These are phyloP conservation scores for Trichocomaceae sp. DNA, from an alignment of 2,329 filamentous ascomycete genomes.

Conservation along the genomic window DNA sequence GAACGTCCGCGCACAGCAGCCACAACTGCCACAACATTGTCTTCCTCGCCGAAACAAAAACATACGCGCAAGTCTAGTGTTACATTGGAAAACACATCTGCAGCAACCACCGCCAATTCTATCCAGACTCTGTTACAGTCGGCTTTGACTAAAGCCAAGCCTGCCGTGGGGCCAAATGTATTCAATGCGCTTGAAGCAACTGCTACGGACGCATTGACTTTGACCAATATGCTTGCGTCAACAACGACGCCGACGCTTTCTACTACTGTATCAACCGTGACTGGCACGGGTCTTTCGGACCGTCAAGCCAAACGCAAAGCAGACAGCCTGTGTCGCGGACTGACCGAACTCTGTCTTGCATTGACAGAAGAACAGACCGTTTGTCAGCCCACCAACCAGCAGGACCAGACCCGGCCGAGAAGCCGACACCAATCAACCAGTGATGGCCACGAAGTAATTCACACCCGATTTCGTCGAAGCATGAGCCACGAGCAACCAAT, in stretches of 20 bases:
- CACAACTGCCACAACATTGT: conserved; percentile 84
- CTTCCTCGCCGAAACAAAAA: conserved; percentile 81
- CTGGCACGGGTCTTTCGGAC: conserved; percentile 53
- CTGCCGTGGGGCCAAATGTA: conserved; percentile 61
- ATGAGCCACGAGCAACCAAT: conserved; percentile 35
- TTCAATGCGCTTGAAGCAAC: conserved; percentile 75
- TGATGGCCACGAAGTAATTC: conserved; percentile 21
- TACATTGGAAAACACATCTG: conserved; percentile 23
- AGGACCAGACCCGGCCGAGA: conserved; percentile 20
- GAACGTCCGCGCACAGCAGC: conserved; percentile 87
- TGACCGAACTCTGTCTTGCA: conserved; percentile 87
- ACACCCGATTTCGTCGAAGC: conserved; percentile 30
- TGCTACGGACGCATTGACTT: conserved; percentile 69
- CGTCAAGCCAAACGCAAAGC: conserved; percentile 83
- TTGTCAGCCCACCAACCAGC: conserved; percentile 14
- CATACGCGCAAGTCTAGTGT: conserved; percentile 48
- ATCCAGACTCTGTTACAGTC: conserved; percentile 72
- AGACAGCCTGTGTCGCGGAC: conserved; percentile 82
- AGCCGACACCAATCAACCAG: conserved; percentile 1
- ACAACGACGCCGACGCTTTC: conserved; percentile 45
- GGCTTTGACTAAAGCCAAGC: conserved; percentile 71
- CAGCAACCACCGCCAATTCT: conserved; percentile 40
- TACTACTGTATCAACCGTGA: conserved; percentile 41
- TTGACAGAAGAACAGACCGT: conserved; percentile 56
- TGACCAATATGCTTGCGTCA: conserved; percentile 68